phyloP scores from a whole-genome alignment of 2,329 filamentous ascomycete genomes.

The Talaromyces sp. region DNA sequence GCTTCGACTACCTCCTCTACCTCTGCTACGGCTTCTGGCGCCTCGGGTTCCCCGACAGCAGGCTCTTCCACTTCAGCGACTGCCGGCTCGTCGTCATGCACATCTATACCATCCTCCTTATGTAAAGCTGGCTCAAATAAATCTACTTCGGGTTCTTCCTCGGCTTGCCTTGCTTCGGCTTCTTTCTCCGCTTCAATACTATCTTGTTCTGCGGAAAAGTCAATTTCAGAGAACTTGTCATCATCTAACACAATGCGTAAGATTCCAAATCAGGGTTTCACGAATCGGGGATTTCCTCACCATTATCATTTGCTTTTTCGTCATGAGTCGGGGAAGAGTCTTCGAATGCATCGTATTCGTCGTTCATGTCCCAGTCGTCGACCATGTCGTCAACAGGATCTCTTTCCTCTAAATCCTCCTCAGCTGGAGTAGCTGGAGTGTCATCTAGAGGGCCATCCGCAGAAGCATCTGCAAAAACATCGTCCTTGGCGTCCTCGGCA shows the following conservation, averaged over 20 bases:
- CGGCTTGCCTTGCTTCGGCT: conserved; percentile 31
- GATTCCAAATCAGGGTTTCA: conserved; percentile 27
- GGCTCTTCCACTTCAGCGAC: conserved; percentile 5
- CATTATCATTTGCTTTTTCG: conserved; percentile 13
- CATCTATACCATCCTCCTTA: conserved; percentile 16
- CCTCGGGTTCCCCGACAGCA: not conserved
- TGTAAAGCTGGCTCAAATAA: conserved; percentile 10
- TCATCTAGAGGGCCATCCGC: not conserved
- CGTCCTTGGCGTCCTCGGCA: not conserved
- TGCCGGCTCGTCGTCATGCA: conserved; percentile 12
- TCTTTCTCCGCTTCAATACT: conserved; percentile 35
- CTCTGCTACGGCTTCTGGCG: conserved; percentile 1
- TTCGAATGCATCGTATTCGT: not conserved
- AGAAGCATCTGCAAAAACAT: not conserved
- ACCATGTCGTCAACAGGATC: conserved; percentile 12
- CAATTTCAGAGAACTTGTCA: conserved; percentile 32
- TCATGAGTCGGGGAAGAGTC: conserved; percentile 9
- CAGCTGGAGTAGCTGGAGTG: not conserved
- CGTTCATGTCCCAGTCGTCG: conserved; percentile 15
- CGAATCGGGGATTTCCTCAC: conserved; percentile 17
- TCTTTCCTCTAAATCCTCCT: not conserved
- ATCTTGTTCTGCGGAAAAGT: conserved; percentile 30
- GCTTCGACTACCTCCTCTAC: conserved; percentile 11
- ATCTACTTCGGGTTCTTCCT: conserved; percentile 30
- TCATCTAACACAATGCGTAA: conserved; percentile 27